phyloP scores from a whole-genome alignment of 768 basidiomycete genomes.

The Panus rudis region DNA sequence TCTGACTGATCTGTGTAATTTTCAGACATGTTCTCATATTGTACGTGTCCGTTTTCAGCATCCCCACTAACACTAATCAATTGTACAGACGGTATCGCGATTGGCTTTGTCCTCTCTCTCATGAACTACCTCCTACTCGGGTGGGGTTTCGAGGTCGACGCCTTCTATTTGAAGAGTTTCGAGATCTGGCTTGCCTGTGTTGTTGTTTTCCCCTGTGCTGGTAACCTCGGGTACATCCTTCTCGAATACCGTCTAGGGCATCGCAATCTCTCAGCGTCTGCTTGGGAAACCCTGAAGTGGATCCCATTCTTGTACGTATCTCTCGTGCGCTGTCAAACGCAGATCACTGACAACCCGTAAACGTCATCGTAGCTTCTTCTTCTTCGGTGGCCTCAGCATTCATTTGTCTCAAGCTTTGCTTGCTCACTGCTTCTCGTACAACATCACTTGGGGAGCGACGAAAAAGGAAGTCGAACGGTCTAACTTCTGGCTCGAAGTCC shows the following conservation, averaged over 20 bases:
- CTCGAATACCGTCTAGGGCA: constrained; percentile 64
- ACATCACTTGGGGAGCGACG: constrained; percentile 53
- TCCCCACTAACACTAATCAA: neutral
- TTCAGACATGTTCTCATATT: constrained; percentile 41
- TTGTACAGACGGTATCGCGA: constrained; percentile 50
- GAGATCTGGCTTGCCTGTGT: constrained; percentile 72
- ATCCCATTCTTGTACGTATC: constrained; percentile 69
- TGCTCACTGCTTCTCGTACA: constrained; percentile 51
- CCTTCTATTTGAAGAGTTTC: constrained; percentile 64
- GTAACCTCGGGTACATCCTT: constrained; percentile 62
- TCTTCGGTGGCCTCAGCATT: constrained; percentile 51
- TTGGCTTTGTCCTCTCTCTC: constrained; percentile 52
- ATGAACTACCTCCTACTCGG: constrained; percentile 67
- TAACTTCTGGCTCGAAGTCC: constrained; percentile 89
- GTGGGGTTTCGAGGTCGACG: constrained; percentile 51
- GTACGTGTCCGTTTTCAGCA: constrained; percentile 15
- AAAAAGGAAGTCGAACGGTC: constrained; percentile 82
- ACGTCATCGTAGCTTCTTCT: constrained; percentile 34
- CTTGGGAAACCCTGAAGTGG: constrained; percentile 58
- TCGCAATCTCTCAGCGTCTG: constrained; percentile 39
- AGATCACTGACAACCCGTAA: neutral
- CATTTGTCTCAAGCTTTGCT: constrained; percentile 47
- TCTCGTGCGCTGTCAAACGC: constrained; percentile 11
- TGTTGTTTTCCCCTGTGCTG: constrained; percentile 61
- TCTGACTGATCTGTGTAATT: neutral